Percentiles rank a stretch among this genome's conserved stretches.
Conservation (phyloP, 2,329 filamentous ascomycete species). For the Talaromyces verruculosus region DNA sequence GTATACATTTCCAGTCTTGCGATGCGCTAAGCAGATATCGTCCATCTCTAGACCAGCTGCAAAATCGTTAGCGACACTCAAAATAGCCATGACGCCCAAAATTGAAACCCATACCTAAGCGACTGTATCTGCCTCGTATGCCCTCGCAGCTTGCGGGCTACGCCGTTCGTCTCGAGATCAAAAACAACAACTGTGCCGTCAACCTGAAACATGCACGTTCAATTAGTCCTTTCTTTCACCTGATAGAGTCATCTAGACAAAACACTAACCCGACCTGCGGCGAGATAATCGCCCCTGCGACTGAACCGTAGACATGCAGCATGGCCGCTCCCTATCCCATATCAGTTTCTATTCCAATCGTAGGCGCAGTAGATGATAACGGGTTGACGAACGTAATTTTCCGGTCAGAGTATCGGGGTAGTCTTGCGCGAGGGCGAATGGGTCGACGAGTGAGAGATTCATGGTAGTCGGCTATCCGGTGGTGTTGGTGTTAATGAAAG, state of each 20-base stretch:
- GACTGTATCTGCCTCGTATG: slow-evolving; percentile 94
- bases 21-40: slow-evolving; percentile 88
- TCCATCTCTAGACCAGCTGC: slow-evolving; percentile 85
- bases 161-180: slow-evolving; percentile 95
- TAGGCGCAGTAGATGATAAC: neutral
- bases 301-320: slow-evolving; percentile 79
- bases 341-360: slow-evolving; percentile 40
- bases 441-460: slow-evolving; percentile 72
- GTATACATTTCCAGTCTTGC: slow-evolving; percentile 92
- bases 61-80: slow-evolving; percentile 4
- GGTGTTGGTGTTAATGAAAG: slow-evolving; percentile 3
- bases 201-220: slow-evolving; percentile 44
- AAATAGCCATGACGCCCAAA: neutral
- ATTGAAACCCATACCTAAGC: slow-evolving; percentile 55
- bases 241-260: slow-evolving; percentile 2
- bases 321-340: slow-evolving; percentile 57
- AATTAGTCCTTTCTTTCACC: slow-evolving; percentile 7
- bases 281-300: slow-evolving; percentile 88
- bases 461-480: slow-evolving; percentile 42
- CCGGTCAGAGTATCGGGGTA: slow-evolving; percentile 88
- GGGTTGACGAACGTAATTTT: slow-evolving; percentile 66
- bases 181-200: slow-evolving; percentile 95
- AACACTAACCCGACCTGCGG: slow-evolving; percentile 73
- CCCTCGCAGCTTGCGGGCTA: slow-evolving; percentile 88
- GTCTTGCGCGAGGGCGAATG: slow-evolving; percentile 72